Base-by-base conservation (phyloP, 202 grass and related monocot genomes). In the Panicum virgatum region DNA sequence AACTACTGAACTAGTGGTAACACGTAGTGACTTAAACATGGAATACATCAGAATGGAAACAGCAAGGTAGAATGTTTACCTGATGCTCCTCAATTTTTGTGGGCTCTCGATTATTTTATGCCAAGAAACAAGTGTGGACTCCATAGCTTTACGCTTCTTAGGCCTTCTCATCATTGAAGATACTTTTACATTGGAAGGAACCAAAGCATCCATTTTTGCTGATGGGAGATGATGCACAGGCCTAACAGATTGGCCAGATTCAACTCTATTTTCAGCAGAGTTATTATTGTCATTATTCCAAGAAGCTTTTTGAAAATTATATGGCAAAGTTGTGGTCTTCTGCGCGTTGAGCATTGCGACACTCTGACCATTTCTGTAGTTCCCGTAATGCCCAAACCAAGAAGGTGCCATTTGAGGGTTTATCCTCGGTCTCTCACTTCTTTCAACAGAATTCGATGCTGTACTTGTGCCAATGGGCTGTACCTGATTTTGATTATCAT, bases 341-440 rank as follows among this genome's bases (percentile, higher is more conserved):
- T 94, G 97, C 3, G 62, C 79, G 54, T 87, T 91, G 30, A 87
- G 88, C 54, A 83, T 18, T 29, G 91, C 64, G 86, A 87, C 54
- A 80, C 82, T 96, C 52, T 89, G 84, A 63, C 91, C 93, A 60
- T 94, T 99, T 90, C 86, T 87, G 68, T 96, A 86, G 71, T 51
- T 92, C 77, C 87, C 91, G 25, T 94, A 90, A 51, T 90, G 93
- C 62, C 85, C 93, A 88, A 96, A 96, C 97, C 91, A 96, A 77
- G 93, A 96, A 66, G 97, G 93, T 78, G 91, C 91, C 88, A 99
- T 99, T 73, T 94, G 97, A 88, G 91, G 93, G 81, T 88, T 99
- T 79, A 96, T 91, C 54, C 85, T 86, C 16, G 90, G 79, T 16
- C 68, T 82, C 70, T 99, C 89, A 43, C 43, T 83, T 90, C 85